Conservation (phyloP, 2,329 filamentous ascomycete species). For the Pseudogymnoascus sp. region DNA sequence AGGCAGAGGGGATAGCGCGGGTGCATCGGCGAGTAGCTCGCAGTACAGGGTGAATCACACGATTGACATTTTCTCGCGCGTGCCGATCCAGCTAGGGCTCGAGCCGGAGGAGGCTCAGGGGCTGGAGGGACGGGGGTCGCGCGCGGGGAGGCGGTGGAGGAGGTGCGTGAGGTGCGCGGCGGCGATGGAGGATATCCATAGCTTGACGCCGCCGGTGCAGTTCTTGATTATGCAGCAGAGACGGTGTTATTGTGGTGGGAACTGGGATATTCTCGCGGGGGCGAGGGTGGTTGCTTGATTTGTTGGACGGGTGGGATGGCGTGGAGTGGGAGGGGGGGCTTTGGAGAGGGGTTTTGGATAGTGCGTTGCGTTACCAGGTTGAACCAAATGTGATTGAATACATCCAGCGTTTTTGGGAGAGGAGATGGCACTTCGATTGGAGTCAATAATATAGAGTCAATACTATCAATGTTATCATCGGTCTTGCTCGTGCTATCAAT, state of each 20-base stretch:
- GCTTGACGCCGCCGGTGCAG: constrained; percentile 23
- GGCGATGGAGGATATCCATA: constrained; percentile 28
- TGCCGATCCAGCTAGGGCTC: background rate
- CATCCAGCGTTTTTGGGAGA: background rate
- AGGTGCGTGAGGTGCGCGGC: constrained; percentile 28
- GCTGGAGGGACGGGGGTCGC: constrained; percentile 2
- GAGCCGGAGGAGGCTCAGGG: background rate
- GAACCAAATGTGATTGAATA: background rate
- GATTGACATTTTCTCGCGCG: background rate
- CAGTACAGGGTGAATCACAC: background rate
- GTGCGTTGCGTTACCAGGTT: background rate
- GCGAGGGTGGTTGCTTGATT: background rate
- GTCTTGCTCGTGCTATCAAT: background rate
- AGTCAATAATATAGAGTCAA: background rate
- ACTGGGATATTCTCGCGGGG: constrained; percentile 21
- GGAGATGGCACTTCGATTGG: background rate
- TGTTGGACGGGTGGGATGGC: background rate
- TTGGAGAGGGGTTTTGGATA: background rate
- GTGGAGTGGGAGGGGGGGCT: background rate
- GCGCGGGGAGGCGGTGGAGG: constrained; percentile 21
- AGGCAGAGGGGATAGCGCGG: background rate
- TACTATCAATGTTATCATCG: background rate
- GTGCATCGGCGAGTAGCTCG: background rate
- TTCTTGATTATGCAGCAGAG: constrained; percentile 29
- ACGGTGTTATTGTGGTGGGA: constrained; percentile 27